A percentile compares a stretch with the other conserved stretches of the same genome.
Conservation (phyloP, 768 basidiomycete genomes). For the Phlegmacium glaucopus region DNA sequence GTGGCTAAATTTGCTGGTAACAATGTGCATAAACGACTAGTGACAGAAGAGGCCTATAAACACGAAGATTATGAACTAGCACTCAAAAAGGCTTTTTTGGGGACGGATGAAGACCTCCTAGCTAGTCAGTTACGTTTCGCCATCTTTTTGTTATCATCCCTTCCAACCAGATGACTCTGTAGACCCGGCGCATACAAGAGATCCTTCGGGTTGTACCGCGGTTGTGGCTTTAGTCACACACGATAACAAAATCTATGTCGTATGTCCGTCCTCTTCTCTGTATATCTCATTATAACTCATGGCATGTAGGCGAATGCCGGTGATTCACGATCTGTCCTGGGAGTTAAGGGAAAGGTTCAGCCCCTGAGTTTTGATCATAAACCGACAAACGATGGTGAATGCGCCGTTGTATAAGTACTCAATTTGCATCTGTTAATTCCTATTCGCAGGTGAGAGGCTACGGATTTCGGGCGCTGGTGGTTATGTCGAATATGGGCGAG, state of each 20-base stretch:
- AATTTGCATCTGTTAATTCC: conserved; percentile 4
- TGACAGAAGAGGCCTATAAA: conserved; percentile 69
- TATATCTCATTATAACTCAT: conserved; percentile 6
- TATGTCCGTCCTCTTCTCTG: conserved; percentile 35
- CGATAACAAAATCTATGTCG: conserved; percentile 77
- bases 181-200: conserved; percentile 86
- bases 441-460: conserved; percentile 64
- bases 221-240: conserved; percentile 81
- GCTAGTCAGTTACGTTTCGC: conserved; percentile 50
- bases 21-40: conserved; percentile 76
- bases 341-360: conserved; percentile 81
- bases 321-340: conserved; percentile 89
- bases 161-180: conserved; percentile 5
- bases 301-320: conserved; percentile 87
- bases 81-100: conserved; percentile 85
- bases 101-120: conserved; percentile 92
- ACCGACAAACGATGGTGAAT: conserved; percentile 79
- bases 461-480: conserved; percentile 92
- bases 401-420: not conserved
- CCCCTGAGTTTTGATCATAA: conserved; percentile 95
- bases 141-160: conserved; percentile 12
- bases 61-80: conserved; percentile 69
- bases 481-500: conserved; percentile 94
- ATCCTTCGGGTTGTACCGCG: conserved; percentile 96
- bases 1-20: conserved; percentile 88